phyloP scores from a whole-genome alignment of 2,329 filamentous ascomycete genomes.

The Fusarium nanum region DNA sequence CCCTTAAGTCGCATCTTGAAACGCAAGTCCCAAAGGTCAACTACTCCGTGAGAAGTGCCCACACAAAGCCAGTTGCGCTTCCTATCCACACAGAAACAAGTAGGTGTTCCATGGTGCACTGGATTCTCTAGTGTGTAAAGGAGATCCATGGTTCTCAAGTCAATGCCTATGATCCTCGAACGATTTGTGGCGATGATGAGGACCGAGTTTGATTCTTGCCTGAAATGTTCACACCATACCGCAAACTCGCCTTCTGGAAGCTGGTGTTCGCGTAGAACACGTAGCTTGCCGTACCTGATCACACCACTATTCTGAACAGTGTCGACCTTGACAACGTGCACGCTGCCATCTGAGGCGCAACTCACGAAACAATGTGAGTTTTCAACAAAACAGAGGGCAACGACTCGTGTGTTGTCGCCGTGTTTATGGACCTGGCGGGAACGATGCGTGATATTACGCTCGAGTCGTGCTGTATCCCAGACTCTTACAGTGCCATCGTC shows the following conservation, averaged over 20 bases:
- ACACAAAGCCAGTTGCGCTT: slow-evolving; percentile 91
- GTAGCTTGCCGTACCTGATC: slow-evolving; percentile 82
- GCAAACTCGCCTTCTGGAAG: slow-evolving; percentile 80
- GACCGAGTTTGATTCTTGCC: slow-evolving; percentile 82
- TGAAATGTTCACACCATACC: slow-evolving; percentile 93
- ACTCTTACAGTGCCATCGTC: slow-evolving; percentile 92
- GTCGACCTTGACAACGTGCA: slow-evolving; percentile 88
- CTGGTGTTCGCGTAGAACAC: slow-evolving; percentile 81
- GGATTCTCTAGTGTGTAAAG: slow-evolving; percentile 87
- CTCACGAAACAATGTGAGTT: slow-evolving; percentile 94
- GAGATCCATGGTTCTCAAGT: slow-evolving; percentile 86
- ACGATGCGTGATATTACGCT: slow-evolving; percentile 89
- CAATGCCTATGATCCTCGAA: slow-evolving; percentile 84
- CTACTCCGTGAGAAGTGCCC: slow-evolving; percentile 90
- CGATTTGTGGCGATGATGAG: slow-evolving; percentile 88
- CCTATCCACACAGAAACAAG: slow-evolving; percentile 88
- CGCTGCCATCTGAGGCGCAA: slow-evolving; percentile 87
- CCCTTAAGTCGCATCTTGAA: slow-evolving; percentile 89
- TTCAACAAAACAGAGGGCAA: slow-evolving; percentile 89
- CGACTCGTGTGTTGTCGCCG: slow-evolving; percentile 75
- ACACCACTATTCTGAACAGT: slow-evolving; percentile 60
- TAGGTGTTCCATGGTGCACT: slow-evolving; percentile 90
- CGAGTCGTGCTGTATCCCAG: slow-evolving; percentile 91
- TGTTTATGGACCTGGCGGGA: slow-evolving; percentile 89
- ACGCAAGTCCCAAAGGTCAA: slow-evolving; percentile 96